Conservation (phyloP, 495 filamentous ascomycete species). For the Gamarada debralockiae region DNA sequence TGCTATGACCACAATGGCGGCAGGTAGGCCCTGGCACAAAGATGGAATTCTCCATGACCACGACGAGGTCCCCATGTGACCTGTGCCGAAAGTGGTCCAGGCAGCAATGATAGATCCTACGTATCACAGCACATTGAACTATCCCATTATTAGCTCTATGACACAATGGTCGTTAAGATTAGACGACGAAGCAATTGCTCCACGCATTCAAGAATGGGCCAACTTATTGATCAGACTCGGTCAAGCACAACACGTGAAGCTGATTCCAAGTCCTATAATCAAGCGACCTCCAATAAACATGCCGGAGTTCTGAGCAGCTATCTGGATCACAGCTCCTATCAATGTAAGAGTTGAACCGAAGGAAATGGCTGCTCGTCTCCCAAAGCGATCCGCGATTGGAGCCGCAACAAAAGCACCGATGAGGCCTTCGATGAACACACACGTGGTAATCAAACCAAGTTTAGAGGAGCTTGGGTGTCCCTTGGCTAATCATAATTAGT, state of each 20-base stretch:
- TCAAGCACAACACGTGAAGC: conserved; percentile 21
- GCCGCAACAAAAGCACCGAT: conserved; percentile 10
- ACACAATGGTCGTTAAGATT: background rate
- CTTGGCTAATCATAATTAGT: too few species aligned
- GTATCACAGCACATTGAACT: conserved; percentile 51
- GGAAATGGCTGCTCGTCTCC: conserved; percentile 44
- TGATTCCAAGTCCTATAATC: conserved; percentile 61
- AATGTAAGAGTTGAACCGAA: conserved; percentile 44
- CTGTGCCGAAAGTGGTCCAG: conserved; percentile 3
- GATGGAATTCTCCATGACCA: conserved; percentile 52
- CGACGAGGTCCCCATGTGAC: conserved; percentile 20
- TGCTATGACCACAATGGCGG: conserved; percentile 13
- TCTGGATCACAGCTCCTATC: conserved; percentile 42
- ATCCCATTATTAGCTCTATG: conserved; percentile 31
- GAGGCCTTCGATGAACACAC: conserved; percentile 52
- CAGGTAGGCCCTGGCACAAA: conserved; percentile 27
- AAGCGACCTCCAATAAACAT: conserved; percentile 69
- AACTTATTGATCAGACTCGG: conserved; percentile 47
- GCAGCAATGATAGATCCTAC: conserved; percentile 12
- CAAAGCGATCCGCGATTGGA: conserved; percentile 26
- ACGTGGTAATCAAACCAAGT: conserved; percentile 49
- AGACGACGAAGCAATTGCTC: conserved; percentile 29
- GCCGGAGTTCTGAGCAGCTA: conserved; percentile 21
- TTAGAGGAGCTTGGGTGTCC: conserved; percentile 1
- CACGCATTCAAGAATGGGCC: conserved; percentile 63